Evolutionary conservation across 163 green algal species (phyloP).

Genomic region (Trebouxia gelatinosa): DNA sequence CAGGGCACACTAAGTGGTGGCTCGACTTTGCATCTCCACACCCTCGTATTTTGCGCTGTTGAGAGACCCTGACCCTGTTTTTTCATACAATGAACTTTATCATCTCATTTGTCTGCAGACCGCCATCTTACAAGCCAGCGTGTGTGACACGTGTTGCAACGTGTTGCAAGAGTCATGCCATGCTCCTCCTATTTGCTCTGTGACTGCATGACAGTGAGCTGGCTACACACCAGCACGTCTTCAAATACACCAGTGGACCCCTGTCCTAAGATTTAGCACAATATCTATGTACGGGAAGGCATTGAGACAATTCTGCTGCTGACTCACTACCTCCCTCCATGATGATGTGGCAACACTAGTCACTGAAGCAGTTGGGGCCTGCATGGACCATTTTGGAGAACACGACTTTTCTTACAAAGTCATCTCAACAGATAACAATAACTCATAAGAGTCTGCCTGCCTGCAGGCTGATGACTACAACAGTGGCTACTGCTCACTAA

Average conservation of each 20-base stretch:
- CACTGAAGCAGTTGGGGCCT: too few species aligned
- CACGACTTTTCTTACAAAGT: too few species aligned
- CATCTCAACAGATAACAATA: too few species aligned
- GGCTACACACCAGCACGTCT: neutral
- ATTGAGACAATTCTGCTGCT: neutral
- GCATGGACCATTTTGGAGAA: neutral
- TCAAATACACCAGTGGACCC: neutral
- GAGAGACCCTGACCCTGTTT: too few species aligned
- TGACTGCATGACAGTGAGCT: neutral
- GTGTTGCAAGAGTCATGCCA: neutral
- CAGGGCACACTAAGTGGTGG: too few species aligned
- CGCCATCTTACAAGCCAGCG: too few species aligned
- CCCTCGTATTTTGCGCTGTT: too few species aligned
- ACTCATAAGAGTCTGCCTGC: neutral
- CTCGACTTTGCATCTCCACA: too few species aligned
- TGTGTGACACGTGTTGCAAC: neutral
- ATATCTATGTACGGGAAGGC: neutral
- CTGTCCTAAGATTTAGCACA: neutral
- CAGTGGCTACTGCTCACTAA: slow-evolving; percentile 11
- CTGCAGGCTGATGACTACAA: slow-evolving; percentile 3
- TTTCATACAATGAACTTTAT: too few species aligned
- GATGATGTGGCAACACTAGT: too few species aligned
- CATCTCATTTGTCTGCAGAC: too few species aligned
- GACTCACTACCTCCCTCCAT: neutral
- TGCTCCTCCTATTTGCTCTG: neutral